phyloP scores from a whole-genome alignment of 1,139 yeast species.

The Suhomyces bokatorum region DNA sequence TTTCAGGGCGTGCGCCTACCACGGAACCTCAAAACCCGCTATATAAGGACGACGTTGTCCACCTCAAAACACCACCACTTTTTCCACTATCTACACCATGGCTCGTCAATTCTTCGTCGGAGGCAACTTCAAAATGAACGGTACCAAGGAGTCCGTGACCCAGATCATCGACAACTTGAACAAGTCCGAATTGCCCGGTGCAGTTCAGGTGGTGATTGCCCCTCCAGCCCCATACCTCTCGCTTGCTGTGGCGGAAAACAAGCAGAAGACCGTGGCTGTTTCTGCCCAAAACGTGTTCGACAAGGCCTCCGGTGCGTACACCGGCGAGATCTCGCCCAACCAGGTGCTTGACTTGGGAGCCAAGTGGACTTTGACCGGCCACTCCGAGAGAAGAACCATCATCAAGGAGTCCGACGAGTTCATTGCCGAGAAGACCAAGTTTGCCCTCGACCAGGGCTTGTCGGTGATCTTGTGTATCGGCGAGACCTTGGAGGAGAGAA shows the following conservation, averaged over 20 bases:
- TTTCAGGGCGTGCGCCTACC: conserved; percentile 6
- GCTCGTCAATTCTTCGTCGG: conserved; percentile 96
- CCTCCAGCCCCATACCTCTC: conserved; percentile 94
- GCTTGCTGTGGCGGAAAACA: conserved; percentile 68
- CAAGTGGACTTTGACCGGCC: conserved; percentile 95
- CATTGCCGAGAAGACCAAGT: conserved; percentile 92
- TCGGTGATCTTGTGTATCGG: conserved; percentile 95
- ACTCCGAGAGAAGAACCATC: conserved; percentile 97
- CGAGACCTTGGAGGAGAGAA: conserved; percentile 94
- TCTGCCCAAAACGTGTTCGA: conserved; percentile 90
- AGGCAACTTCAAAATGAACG: conserved; percentile 99
- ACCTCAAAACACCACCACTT: neutral
- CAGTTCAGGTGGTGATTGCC: conserved; percentile 88
- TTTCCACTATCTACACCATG: conserved; percentile 30
- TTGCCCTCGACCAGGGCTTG: conserved; percentile 85
- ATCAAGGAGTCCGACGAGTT: conserved; percentile 89
- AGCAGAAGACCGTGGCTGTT: conserved; percentile 70
- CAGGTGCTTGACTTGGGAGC: conserved; percentile 92
- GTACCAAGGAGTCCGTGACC: conserved; percentile 83
- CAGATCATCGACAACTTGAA: conserved; percentile 82
- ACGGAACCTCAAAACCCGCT: conserved; percentile 12
- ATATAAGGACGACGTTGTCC: conserved; percentile 9
- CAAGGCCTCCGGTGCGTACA: conserved; percentile 93
- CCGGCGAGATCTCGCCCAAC: conserved; percentile 92
- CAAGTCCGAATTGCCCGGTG: conserved; percentile 68